Conservation (phyloP, 208 protist species). For the Trypanosoma mega region DNA sequence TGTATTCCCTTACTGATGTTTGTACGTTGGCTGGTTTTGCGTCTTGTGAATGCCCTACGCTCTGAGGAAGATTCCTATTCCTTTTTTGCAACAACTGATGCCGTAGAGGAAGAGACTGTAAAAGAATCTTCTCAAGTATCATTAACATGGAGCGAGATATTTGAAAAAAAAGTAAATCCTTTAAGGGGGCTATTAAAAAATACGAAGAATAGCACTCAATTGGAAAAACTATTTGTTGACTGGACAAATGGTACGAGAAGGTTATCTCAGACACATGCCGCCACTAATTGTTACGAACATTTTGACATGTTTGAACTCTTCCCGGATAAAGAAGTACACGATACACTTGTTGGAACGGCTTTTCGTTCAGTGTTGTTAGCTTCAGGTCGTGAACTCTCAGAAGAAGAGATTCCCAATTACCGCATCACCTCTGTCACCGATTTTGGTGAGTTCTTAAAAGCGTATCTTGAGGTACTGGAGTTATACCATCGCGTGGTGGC, state of each 20-base stretch:
- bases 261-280: conserved; percentile 22
- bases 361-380: conserved; percentile 3
- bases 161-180: not conserved
- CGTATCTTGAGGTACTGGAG: conserved; percentile 20
- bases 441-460: conserved; percentile 22
- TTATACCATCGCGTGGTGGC: conserved; percentile 14
- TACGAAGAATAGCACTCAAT: not conserved
- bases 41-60: conserved; percentile 31
- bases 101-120: not conserved
- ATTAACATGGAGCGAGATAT: not conserved
- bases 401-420: too few relatives aligned
- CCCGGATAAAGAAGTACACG: conserved; percentile 32
- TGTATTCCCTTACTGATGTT: conserved; percentile 40
- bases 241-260: conserved; percentile 20
- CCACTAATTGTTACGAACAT: conserved; percentile 27
- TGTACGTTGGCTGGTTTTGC: conserved; percentile 45
- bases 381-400: not conserved
- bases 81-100: not conserved
- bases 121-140: not conserved
- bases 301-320: conserved; percentile 31
- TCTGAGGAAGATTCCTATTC: conserved; percentile 33
- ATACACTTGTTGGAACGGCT: conserved; percentile 22
- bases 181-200: not conserved
- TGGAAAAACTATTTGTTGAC: conserved; percentile 26
- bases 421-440: conserved; percentile 5